A percentile compares a stretch with the other conserved stretches of the same genome.
These are phyloP conservation scores for Nigrospora osmanthi DNA, from an alignment of 2,329 filamentous ascomycete species.

Conservation along the genomic window DNA sequence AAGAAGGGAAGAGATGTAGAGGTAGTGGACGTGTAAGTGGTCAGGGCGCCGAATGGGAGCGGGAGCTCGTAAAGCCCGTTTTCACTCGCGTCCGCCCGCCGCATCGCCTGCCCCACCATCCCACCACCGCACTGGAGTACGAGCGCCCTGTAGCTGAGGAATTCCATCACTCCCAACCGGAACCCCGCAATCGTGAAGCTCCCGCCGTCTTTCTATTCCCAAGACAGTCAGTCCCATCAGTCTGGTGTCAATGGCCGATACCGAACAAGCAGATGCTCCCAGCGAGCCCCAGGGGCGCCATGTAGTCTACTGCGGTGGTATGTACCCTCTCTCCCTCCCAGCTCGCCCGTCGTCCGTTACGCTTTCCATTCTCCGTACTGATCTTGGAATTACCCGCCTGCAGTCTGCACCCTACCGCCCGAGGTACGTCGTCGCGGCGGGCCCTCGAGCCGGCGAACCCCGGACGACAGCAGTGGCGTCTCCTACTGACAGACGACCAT, in stretches of 20 bases:
- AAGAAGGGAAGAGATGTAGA: no score
- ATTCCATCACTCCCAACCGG: no score
- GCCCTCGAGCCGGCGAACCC: background rate
- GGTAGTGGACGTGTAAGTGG: no score
- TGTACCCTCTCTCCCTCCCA: constrained; percentile 18
- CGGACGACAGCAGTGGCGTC: background rate
- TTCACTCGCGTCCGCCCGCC: no score
- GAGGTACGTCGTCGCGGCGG: constrained; percentile 41
- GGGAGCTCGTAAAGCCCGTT: no score
- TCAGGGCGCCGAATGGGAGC: no score
- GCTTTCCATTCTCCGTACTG: no score
- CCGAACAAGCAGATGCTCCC: constrained; percentile 35
- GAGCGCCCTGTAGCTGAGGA: no score
- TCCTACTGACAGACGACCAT: constrained; percentile 15
- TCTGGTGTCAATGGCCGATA: constrained; percentile 40
- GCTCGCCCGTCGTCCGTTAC: background rate
- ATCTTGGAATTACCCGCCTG: background rate
- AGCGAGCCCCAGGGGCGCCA: constrained; percentile 42
- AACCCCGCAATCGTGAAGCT: no score
- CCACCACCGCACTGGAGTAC: no score
- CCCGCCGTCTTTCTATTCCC: background rate
- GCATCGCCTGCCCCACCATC: no score
- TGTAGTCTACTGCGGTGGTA: constrained; percentile 53
- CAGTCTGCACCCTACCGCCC: constrained; percentile 58
- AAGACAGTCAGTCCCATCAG: constrained; percentile 3